Percentiles rank a stretch among this genome's conserved stretches.
Conservation (phyloP, 352 stramenopile genomes). For the Phytopythium sindhum region DNA sequence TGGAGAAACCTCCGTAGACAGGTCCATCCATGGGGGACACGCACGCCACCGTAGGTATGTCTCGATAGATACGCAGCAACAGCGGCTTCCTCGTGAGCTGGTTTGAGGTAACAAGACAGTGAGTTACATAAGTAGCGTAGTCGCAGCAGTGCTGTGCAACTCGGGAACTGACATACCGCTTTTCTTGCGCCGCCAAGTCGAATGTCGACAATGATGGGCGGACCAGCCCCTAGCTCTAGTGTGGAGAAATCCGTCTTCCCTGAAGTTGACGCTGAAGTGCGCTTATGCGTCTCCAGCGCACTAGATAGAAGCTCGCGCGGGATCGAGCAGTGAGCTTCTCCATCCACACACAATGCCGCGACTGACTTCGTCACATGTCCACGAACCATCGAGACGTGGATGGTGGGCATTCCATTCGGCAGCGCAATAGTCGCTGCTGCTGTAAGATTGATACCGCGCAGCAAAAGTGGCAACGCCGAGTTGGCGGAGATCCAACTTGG, state of each 20-base stretch:
- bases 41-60: constrained; percentile 30
- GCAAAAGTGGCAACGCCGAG: constrained; percentile 24
- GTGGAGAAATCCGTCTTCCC: not conserved
- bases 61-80: constrained; percentile 47
- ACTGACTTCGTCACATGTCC: constrained; percentile 15
- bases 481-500: constrained; percentile 49
- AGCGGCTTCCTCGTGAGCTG: constrained; percentile 26
- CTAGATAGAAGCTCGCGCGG: constrained; percentile 23
- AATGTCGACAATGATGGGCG: constrained; percentile 55
- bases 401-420: constrained; percentile 3
- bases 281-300: not conserved
- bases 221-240: not conserved
- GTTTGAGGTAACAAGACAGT: not conserved
- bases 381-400: constrained; percentile 47
- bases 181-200: constrained; percentile 57
- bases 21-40: constrained; percentile 69
- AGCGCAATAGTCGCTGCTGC: constrained; percentile 13
- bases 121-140: not conserved
- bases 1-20: constrained; percentile 61
- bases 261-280: not conserved
- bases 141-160: no score
- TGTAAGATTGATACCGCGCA: constrained; percentile 61
- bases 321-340: constrained; percentile 33
- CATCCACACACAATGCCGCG: constrained; percentile 31
- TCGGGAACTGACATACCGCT: constrained; percentile 28